Evolutionary conservation across 1,284 basidiomycete genomes (phyloP).

Genomic region (Schizophyllum amplum): DNA sequence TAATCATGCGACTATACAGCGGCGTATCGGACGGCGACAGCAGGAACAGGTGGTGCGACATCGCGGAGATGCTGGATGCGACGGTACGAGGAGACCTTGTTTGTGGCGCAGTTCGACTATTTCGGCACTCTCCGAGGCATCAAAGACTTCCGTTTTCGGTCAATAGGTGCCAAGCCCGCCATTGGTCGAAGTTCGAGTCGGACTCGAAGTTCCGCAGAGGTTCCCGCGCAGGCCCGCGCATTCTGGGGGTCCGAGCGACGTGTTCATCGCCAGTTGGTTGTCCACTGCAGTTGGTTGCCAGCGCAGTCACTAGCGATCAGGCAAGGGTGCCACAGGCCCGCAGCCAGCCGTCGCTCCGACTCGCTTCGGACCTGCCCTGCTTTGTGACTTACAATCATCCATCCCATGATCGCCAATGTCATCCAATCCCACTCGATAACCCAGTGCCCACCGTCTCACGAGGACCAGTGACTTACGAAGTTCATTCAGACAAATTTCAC

Average conservation of each 20-base stretch:
- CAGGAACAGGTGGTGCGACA: conserved; percentile 81
- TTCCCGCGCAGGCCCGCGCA: not conserved
- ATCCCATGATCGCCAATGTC: too few relatives aligned
- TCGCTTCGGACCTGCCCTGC: too few relatives aligned
- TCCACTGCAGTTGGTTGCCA: not conserved
- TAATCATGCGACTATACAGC: conserved; percentile 71
- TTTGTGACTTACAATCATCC: too few relatives aligned
- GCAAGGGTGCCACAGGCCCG: too few relatives aligned
- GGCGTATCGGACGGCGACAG: conserved; percentile 79
- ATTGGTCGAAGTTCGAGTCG: not conserved
- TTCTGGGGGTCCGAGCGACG: not conserved
- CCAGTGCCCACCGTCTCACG: too few relatives aligned
- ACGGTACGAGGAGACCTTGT: not conserved
- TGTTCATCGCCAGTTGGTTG: not conserved
- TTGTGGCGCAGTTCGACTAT: not conserved
- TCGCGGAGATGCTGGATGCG: conserved; percentile 19
- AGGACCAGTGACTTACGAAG: too few relatives aligned
- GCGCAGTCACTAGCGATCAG: too few relatives aligned
- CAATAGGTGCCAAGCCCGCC: not conserved
- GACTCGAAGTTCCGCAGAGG: not conserved
- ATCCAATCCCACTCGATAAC: too few relatives aligned
- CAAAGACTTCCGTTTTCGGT: not conserved
- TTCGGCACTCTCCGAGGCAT: not conserved
- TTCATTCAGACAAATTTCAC: too few relatives aligned
- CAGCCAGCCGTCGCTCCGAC: too few relatives aligned